A percentile compares a stretch with the other conserved stretches of the same genome.
phyloP scores from a whole-genome alignment of 345 rosid genomes.

The Arabis alpina region DNA sequence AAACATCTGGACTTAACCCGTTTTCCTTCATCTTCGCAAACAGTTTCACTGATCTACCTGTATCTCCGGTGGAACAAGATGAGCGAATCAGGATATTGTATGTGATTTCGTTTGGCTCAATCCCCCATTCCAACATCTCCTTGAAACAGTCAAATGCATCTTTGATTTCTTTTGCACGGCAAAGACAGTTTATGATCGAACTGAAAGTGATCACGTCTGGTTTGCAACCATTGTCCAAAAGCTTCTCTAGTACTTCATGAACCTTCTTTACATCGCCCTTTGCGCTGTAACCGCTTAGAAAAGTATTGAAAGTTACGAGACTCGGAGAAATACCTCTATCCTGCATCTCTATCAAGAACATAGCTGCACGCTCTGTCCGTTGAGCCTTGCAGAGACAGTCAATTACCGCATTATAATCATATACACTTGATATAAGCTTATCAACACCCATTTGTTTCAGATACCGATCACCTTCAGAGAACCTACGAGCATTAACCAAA shows the following conservation, averaged over 20 bases:
- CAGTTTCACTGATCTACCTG: conserved; percentile 55
- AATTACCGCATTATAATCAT: conserved; percentile 70
- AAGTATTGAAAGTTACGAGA: conserved; percentile 83
- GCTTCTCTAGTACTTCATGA: conserved; percentile 51
- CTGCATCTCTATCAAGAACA: conserved; percentile 56
- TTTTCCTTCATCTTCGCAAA: conserved; percentile 62
- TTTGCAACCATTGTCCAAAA: conserved; percentile 58
- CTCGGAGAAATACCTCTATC: conserved; percentile 60
- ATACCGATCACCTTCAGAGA: conserved; percentile 57
- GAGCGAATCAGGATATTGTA: conserved; percentile 72
- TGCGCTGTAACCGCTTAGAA: conserved; percentile 63
- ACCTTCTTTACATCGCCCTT: conserved; percentile 54
- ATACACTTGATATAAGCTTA: conserved; percentile 56
- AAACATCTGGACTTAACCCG: conserved; percentile 64
- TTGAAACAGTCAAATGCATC: conserved; percentile 84
- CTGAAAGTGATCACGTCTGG: conserved; percentile 86
- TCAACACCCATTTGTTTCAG: conserved; percentile 52
- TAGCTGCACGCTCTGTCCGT: conserved; percentile 57
- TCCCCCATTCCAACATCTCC: conserved; percentile 88
- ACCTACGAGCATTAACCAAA: conserved; percentile 54
- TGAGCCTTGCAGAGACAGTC: conserved; percentile 77
- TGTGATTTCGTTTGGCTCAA: conserved; percentile 69
- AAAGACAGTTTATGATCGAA: conserved; percentile 76
- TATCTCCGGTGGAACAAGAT: conserved; percentile 59
- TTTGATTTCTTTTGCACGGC: conserved; percentile 57